Base-by-base conservation (phyloP, 164 flowering plant genomes). In the Taxillus chinensis region DNA sequence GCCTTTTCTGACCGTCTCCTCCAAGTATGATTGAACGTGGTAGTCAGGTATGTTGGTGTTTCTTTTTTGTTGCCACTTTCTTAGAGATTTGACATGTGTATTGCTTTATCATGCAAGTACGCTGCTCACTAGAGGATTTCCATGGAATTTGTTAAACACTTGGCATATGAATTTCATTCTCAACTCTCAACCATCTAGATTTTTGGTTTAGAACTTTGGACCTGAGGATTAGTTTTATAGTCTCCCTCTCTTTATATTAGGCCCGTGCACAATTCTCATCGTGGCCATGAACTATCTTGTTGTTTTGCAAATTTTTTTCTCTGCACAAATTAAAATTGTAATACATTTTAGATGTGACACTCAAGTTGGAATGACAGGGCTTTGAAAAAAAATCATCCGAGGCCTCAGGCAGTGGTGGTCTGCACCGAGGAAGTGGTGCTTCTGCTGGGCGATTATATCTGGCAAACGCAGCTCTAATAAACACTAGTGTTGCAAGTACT, bases 401-500 rank as follows among this genome's bases (percentile, higher is more conserved):
- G 63, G 41, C 62, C 45, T 46, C 65, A 55, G 57, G 64, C 4
- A 64, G 52, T 42, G 63, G 67, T 16, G 41, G 15, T 41, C 49
- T 45, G 55, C n/a, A n/a, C n/a, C n/a, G n/a, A n/a, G n/a, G n/a
- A n/a, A n/a, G n/a, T n/a, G n/a, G n/a, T n/a, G n/a, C n/a, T n/a
- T n/a, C n/a, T n/a, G n/a, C n/a, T n/a, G n/a, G n/a, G n/a, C n/a
- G n/a, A n/a, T n/a, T n/a, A n/a, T 83, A 80, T 63, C 50, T 82
- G 5, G 77, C 86, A 14, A 84, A 79, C 63, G 74, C 77, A 48
- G 89, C 89, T 2, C 69, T 81, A 46, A 83, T 79, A 53, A 76
- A 78, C 62, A 84, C 89, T 9, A 84, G 89, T 70, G 86, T 81
- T 55, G 86, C 86, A 67, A 84, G 83, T 61, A 81, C 84, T 8